These are phyloP conservation scores for Phellinidium pouzarii DNA, from an alignment of 1,284 basidiomycete genomes.

Conservation along the genomic window DNA sequence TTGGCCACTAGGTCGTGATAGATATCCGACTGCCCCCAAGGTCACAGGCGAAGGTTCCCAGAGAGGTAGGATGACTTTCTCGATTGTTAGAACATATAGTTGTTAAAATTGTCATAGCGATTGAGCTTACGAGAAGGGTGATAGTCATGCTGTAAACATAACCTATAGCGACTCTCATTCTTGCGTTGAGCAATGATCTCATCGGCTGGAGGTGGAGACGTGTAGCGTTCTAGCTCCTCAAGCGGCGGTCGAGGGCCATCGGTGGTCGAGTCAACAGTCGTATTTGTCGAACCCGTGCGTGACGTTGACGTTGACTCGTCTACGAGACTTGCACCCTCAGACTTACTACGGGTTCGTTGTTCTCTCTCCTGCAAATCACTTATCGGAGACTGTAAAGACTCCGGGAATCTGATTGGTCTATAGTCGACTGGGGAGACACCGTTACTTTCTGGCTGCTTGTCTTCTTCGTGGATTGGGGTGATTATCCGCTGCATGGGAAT, in stretches of 20 bases:
- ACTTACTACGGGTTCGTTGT: slow-evolving; percentile 4
- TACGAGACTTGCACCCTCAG: slow-evolving; percentile 7
- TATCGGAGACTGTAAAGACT: background rate
- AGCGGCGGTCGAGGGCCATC: slow-evolving; percentile 13
- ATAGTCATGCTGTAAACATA: slow-evolving; percentile 56
- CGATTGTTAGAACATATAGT: background rate
- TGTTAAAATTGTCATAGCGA: background rate
- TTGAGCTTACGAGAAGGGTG: slow-evolving; percentile 54
- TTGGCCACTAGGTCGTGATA: slow-evolving; percentile 50
- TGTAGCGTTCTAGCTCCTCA: slow-evolving; percentile 26
- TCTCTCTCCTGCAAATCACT: background rate
- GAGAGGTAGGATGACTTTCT: slow-evolving; percentile 57
- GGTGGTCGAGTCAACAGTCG: slow-evolving; percentile 23
- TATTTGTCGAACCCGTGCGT: slow-evolving; percentile 18
- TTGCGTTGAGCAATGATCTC: slow-evolving; percentile 37
- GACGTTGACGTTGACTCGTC: slow-evolving; percentile 16
- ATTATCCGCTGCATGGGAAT: slow-evolving; percentile 21
- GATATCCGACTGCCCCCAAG: slow-evolving; percentile 68
- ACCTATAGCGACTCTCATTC: slow-evolving; percentile 57
- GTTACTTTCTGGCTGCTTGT: slow-evolving; percentile 6
- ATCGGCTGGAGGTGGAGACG: slow-evolving; percentile 41
- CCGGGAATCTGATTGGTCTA: slow-evolving; percentile 8
- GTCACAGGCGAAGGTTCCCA: slow-evolving; percentile 58
- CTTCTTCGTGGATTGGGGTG: slow-evolving; percentile 18
- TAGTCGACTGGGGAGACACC: slow-evolving; percentile 12